Evolutionary conservation across 208 protist species (phyloP).

Genomic region (Herpetomonas tarakana): DNA sequence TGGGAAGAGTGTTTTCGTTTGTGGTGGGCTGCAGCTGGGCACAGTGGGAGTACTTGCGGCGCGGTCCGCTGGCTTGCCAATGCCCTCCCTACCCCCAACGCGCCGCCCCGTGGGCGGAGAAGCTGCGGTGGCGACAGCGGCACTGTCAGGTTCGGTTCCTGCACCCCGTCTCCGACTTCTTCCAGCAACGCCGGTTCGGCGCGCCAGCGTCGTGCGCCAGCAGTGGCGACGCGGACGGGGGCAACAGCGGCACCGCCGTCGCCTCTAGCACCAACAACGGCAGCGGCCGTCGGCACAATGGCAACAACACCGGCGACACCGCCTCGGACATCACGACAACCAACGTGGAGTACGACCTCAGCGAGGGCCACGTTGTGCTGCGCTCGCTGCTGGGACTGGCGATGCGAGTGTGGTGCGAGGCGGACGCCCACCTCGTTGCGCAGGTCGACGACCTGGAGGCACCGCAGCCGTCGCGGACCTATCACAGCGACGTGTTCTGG

Average conservation of each 20-base stretch:
- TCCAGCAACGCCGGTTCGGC: too few relatives aligned
- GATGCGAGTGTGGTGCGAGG: conserved; percentile 26
- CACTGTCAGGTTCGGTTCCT: conserved; percentile 36
- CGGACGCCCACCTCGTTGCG: conserved; percentile 25
- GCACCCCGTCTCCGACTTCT: conserved; percentile 18
- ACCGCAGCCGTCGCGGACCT: conserved; percentile 13
- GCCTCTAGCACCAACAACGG: too few relatives aligned
- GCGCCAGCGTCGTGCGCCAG: conserved; percentile 6
- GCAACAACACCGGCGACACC: not conserved
- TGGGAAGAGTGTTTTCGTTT: conserved; percentile 8
- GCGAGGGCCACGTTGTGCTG: conserved; percentile 23
- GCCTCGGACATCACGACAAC: conserved; percentile 5
- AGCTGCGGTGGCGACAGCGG: conserved; percentile 23
- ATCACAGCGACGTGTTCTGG: conserved; percentile 27
- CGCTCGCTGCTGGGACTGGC: conserved; percentile 26
- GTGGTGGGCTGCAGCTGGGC: conserved; percentile 40
- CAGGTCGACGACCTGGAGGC: conserved; percentile 24
- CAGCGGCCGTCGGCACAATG: too few relatives aligned
- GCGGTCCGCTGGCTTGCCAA: conserved; percentile 20
- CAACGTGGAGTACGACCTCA: conserved; percentile 31
- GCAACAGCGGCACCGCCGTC: too few relatives aligned
- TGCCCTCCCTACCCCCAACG: conserved; percentile 16
- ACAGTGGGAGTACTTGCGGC: conserved; percentile 31
- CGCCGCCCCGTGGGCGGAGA: not conserved
- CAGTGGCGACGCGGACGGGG: conserved; percentile 7